Percentiles rank a stretch among this genome's conserved stretches.
phyloP scores from a whole-genome alignment of 1,284 basidiomycete genomes.

The Ustilago cynodontis region DNA sequence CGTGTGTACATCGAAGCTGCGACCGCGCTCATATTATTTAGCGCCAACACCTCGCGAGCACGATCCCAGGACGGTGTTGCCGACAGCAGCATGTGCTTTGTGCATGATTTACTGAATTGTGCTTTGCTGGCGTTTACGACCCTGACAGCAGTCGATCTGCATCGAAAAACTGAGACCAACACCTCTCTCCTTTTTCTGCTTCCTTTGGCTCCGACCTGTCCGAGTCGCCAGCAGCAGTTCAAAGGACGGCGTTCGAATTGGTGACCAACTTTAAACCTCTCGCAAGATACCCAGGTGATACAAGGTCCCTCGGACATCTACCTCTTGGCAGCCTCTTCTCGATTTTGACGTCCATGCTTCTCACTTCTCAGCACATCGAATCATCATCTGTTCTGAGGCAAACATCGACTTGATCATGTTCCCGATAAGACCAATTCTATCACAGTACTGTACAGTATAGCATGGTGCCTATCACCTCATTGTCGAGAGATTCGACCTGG shows the following conservation, averaged over 20 bases:
- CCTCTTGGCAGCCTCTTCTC: not conserved
- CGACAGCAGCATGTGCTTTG: not conserved
- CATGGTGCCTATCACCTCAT: no score
- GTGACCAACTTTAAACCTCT: not conserved
- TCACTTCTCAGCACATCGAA: not conserved
- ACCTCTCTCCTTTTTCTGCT: not conserved
- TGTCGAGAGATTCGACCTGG: no score
- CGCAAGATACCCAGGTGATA: not conserved
- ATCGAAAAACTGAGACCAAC: constrained; percentile 12
- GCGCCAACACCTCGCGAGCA: not conserved
- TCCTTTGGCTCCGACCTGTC: not conserved
- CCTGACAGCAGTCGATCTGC: not conserved
- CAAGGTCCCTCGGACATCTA: not conserved
- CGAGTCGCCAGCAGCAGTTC: constrained; percentile 3
- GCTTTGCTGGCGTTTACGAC: constrained; percentile 12
- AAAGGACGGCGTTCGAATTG: not conserved
- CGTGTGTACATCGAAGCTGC: not conserved
- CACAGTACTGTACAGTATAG: no score
- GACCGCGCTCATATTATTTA: not conserved
- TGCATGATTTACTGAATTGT: not conserved
- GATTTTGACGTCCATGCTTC: constrained; percentile 1
- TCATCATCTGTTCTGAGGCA: not conserved
- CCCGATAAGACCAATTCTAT: not conserved
- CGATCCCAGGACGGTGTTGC: not conserved
- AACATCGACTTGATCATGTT: not conserved